phyloP scores from a whole-genome alignment of 495 filamentous ascomycete species.

The Wilcoxina mikolae region DNA sequence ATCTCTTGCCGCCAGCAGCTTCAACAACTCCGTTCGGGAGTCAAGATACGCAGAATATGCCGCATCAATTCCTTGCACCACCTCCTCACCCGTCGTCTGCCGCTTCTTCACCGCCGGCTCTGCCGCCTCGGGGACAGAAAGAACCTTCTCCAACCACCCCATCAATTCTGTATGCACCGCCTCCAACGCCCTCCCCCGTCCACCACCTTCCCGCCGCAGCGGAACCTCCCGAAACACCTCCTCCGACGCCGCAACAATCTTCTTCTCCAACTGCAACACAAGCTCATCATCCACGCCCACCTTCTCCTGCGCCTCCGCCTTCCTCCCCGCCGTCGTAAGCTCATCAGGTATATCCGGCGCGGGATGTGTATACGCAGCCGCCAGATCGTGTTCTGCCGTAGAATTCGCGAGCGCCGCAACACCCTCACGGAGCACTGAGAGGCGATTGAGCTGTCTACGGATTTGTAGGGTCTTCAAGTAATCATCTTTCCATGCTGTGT shows the following conservation, averaged over 20 bases:
- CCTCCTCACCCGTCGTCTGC: conserved; percentile 6
- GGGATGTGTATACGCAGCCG: conserved; percentile 9
- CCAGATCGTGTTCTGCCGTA: conserved; percentile 7
- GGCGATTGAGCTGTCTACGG: conserved; percentile 15
- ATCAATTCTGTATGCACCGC: background rate
- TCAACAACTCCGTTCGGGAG: conserved; percentile 14
- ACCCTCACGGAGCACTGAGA: conserved; percentile 21
- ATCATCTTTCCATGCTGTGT: conserved; percentile 15
- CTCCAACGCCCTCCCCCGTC: background rate
- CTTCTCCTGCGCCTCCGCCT: conserved; percentile 1
- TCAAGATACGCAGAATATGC: conserved; percentile 18
- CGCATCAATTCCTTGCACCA: conserved; percentile 12
- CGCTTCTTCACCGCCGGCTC: conserved; percentile 6
- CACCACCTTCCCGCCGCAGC: background rate
- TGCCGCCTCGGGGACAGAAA: conserved; percentile 3
- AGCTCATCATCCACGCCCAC: background rate
- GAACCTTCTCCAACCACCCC: conserved; percentile 2
- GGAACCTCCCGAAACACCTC: conserved; percentile 14
- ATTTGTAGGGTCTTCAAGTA: conserved; percentile 19
- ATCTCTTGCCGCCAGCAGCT: background rate
- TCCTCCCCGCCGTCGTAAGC: conserved; percentile 4
- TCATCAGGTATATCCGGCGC: conserved; percentile 13
- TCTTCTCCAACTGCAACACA: conserved; percentile 18
- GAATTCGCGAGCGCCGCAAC: conserved; percentile 16
- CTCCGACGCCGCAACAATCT: conserved; percentile 12